Evolutionary conservation across 495 filamentous ascomycete genomes (phyloP).

Genomic region (Podospora australis): DNA sequence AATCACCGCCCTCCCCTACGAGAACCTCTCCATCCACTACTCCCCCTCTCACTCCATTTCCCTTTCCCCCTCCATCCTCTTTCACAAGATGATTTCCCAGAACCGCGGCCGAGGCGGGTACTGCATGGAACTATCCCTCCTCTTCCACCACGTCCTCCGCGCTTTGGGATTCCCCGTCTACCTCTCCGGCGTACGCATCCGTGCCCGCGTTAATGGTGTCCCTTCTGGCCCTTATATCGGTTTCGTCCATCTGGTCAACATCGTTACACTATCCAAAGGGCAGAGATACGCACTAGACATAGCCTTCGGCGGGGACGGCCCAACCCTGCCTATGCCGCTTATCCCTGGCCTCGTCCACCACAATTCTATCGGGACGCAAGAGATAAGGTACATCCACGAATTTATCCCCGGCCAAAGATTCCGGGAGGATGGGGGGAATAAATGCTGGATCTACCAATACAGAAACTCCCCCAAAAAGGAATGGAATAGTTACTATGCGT

Average conservation of each 20-base stretch:
- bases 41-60: constrained; percentile 38
- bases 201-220: constrained; percentile 21
- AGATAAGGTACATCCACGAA: constrained; percentile 42
- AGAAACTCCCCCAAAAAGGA: constrained; percentile 35
- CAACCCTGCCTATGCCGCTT: constrained; percentile 49
- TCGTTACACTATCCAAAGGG: constrained; percentile 39
- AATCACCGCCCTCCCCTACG: constrained; percentile 57
- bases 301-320: constrained; percentile 58
- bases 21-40: constrained; percentile 53
- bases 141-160: constrained; percentile 55
- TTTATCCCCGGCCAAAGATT: constrained; percentile 42
- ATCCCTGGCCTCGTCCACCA: constrained; percentile 29
- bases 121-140: constrained; percentile 61
- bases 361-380: constrained; percentile 41
- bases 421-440: constrained; percentile 28
- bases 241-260: constrained; percentile 55
- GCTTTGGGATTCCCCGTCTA: constrained; percentile 53
- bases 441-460: constrained; percentile 60
- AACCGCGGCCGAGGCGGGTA: constrained; percentile 57
- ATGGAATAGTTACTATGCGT: constrained; percentile 56
- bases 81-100: constrained; percentile 51
- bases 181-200: constrained; percentile 32
- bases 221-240: constrained; percentile 34
- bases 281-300: constrained; percentile 53
- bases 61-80: constrained; percentile 51